Evolutionary conservation across 2,329 filamentous ascomycete genomes (phyloP), one percentile per base, ranked within the genome.

Genomic region (Stachybotrys chlorohalonatus): DNA sequence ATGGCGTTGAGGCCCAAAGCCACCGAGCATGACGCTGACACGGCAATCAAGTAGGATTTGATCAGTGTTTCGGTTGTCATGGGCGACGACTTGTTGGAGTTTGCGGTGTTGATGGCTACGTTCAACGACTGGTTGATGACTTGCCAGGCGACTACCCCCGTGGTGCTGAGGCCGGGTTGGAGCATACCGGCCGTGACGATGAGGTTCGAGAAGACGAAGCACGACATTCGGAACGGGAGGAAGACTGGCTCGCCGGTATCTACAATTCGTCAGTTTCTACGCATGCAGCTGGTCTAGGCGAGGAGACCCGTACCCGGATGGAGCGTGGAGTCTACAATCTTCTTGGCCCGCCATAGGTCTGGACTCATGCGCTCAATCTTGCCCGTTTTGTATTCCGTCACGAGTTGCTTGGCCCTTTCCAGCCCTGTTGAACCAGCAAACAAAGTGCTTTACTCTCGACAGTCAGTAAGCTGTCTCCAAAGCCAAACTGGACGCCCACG

Each of bases 161-260:
- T 81, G 49, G 87, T 96, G 64, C 82, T 77, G 30, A 97, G 81
- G 9, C 89, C 89, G 3, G 94, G 94, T 53, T 93, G 94, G 54
- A 99, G 86, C 94, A 99, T 99, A 64, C 94, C 94, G 7, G 86
- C 93, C 49, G 94, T 99, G 57, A 97, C 93, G 55, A 97, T 79
- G 69, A 99, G 75, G 73, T 99, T 99, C 60, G 92, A 92, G 54
- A 97, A 73, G 54, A 95, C 91, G 69, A 94, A 99, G 73, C 83
- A 89, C 52, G 93, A 97, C 94, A 99, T 99, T 69, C 94, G 89
- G 70, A 97, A 97, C 17, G 94, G 94, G 16, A 99, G 80, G 64
- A 97, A 83, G 59, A 99, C 92, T 51, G 93, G 87, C 69, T 92
- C 79, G 61, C 94, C 94, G 16, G 92, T 97, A 72, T 99, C 94